Percentiles rank a stretch among this genome's conserved stretches.
phyloP scores from a whole-genome alignment of 2,329 filamentous ascomycete species.

The Neocucurbitaria cava region DNA sequence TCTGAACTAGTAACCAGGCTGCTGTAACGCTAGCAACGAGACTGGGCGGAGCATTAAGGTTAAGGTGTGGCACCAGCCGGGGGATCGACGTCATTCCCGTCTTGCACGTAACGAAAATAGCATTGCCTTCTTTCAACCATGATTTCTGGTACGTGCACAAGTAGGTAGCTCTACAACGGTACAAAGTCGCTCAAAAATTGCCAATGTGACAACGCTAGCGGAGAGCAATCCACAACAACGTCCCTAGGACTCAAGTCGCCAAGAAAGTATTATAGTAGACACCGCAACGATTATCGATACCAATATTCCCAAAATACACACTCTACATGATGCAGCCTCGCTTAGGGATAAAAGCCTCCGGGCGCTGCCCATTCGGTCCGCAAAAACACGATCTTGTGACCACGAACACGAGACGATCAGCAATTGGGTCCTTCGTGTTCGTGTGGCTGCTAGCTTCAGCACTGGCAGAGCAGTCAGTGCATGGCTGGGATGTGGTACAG shows the following conservation, averaged over 20 bases:
- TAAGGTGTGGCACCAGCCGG: constrained; percentile 11
- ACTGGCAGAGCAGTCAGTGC: no score
- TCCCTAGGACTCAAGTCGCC: not conserved
- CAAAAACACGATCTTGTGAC: constrained; percentile 2
- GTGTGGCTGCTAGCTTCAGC: not conserved
- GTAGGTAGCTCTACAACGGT: not conserved
- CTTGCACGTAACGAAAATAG: not conserved
- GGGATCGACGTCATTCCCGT: constrained; percentile 6
- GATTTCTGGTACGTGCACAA: not conserved
- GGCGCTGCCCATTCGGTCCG: constrained; percentile 3
- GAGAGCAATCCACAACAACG: not conserved
- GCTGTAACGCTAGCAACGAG: not conserved
- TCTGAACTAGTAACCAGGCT: not conserved
- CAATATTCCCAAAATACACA: constrained; percentile 14
- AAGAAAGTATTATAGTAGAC: not conserved
- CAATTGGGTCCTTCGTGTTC: constrained; percentile 11
- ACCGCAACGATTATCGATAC: not conserved
- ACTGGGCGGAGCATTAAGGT: constrained; percentile 9
- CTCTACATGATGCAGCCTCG: constrained; percentile 7
- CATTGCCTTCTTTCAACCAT: not conserved
- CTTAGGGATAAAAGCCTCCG: constrained; percentile 11
- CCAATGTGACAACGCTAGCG: not conserved
- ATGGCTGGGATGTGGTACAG: constrained; percentile 2
- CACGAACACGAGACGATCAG: constrained; percentile 17
- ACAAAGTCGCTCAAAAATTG: not conserved